Evolutionary conservation across 2,329 filamentous ascomycete species (phyloP).

Genomic region (Claviceps pazoutovae): DNA sequence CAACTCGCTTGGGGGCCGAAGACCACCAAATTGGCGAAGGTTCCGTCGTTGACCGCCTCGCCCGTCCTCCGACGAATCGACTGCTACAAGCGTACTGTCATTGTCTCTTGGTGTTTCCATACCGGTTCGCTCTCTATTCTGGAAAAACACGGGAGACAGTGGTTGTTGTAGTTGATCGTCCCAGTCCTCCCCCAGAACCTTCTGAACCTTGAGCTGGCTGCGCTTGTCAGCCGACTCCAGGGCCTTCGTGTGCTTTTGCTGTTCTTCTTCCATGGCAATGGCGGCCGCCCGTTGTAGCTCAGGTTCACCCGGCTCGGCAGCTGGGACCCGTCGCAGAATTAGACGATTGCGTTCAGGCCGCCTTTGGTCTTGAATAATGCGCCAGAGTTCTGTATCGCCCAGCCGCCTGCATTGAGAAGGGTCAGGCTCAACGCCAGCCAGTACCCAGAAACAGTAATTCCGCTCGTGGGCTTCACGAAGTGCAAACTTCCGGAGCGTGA

Average conservation of each 20-base stretch:
- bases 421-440: constrained; percentile 74
- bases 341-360: constrained; percentile 79
- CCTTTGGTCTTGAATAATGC: constrained; percentile 75
- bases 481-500: constrained; percentile 75
- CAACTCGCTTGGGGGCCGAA: constrained; percentile 87
- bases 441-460: constrained; percentile 93
- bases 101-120: constrained; percentile 41
- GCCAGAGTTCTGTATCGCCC: constrained; percentile 76
- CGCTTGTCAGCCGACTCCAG: constrained; percentile 54
- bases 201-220: constrained; percentile 77
- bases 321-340: constrained; percentile 84
- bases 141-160: constrained; percentile 64
- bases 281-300: constrained; percentile 79
- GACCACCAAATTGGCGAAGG: constrained; percentile 75
- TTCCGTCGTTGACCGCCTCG: constrained; percentile 31
- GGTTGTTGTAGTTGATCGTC: constrained; percentile 69
- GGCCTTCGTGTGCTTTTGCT: constrained; percentile 53
- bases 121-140: constrained; percentile 53
- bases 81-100: constrained; percentile 34
- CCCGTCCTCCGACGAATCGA: constrained; percentile 19
- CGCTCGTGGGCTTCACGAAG: constrained; percentile 82
- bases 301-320: constrained; percentile 73
- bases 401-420: constrained; percentile 69
- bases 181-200: constrained; percentile 78
- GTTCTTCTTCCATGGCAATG: constrained; percentile 78